Evolutionary conservation across 371 early-diverging fungal species (phyloP), one percentile per base, ranked within the genome.

Genomic region (Apophysomyces variabilis): DNA sequence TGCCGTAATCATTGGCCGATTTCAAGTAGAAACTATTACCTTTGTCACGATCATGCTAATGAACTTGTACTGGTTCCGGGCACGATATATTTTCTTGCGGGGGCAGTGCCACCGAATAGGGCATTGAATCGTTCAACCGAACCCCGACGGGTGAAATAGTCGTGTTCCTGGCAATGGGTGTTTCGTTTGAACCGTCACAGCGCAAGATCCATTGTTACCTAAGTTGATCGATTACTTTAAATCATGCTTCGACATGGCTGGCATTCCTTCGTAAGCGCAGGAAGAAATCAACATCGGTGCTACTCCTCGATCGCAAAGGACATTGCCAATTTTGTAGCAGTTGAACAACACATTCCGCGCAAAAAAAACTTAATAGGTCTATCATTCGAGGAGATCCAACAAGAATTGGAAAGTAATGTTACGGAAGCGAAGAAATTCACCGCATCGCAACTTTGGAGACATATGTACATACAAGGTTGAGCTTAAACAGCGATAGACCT

Each of bases 401-500:
- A 72, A 7, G 83, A 80, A 47, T 54, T 87, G 16, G 62, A 38
- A 21, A 58, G 66, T 18, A 46, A 61, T 56, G 44, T 77, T 21
- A 38, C 72, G 0, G 72, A 72, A n/a, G 64, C 67, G n/a, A 82
- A 82, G 57, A 69, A 70, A 3, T 90, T 74, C 65, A 84, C 89
- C 2, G 79, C 86, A 41, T 67, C 70, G 13, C 92, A 92, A 70
- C 73, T 92, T 36, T 88, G 87, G 83, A 70, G 85, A 13, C 89
- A 87, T 72, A 85, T 92, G 45, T 92, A 92, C 61, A 71, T 75
- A n/a, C 82, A 84, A 63, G 87, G 85, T 73, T 38, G 8, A 41
- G 37, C 57, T 6, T n/a, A 57, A 43, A 41, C 12, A 56, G 18
- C 18, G 37, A 50, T 9, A 26, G 5, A 14, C 12, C n/a, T 21